Evolutionary conservation across 78 protist genomes (phyloP).

Genomic region (Acrasis kona): DNA sequence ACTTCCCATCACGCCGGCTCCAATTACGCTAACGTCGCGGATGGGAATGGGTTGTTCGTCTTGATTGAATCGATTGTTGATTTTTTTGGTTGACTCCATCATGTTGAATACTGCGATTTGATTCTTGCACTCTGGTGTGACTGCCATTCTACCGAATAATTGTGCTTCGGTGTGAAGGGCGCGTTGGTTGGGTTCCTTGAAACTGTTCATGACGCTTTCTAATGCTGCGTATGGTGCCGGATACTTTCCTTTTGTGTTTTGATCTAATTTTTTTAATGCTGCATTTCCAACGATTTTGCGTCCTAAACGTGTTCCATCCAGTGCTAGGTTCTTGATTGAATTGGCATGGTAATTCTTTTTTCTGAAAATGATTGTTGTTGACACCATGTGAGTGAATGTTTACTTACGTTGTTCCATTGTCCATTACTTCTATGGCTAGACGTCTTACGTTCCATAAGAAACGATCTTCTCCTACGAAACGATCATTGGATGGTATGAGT

Average conservation of each 20-base stretch:
- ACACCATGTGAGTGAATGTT: too few relatives aligned
- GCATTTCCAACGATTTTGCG: conserved; percentile 20
- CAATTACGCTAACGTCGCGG: conserved; percentile 46
- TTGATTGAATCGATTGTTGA: too few relatives aligned
- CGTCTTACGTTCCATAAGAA: conserved; percentile 2
- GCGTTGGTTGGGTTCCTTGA: not conserved
- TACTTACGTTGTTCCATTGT: too few relatives aligned
- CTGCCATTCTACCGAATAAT: conserved; percentile 37
- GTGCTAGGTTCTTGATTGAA: too few relatives aligned
- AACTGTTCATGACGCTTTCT: conserved; percentile 14
- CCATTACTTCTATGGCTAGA: not conserved
- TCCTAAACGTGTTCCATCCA: too few relatives aligned
- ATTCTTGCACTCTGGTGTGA: conserved; percentile 36
- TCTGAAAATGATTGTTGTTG: too few relatives aligned
- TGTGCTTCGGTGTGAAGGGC: conserved; percentile 34
- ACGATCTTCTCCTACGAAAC: conserved; percentile 14
- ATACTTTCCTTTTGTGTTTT: conserved; percentile 50
- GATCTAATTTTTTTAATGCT: conserved; percentile 20
- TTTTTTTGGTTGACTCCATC: conserved; percentile 18
- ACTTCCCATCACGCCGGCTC: conserved; percentile 85
- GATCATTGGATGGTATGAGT: conserved; percentile 12
- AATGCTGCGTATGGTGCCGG: conserved; percentile 57
- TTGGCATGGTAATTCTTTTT: conserved; percentile 24
- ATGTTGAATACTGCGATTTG: conserved; percentile 37
- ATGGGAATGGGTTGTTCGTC: conserved; percentile 1